phyloP scores from a whole-genome alignment of 2,329 filamentous ascomycete genomes.

The Rachicladosporium sp. region DNA sequence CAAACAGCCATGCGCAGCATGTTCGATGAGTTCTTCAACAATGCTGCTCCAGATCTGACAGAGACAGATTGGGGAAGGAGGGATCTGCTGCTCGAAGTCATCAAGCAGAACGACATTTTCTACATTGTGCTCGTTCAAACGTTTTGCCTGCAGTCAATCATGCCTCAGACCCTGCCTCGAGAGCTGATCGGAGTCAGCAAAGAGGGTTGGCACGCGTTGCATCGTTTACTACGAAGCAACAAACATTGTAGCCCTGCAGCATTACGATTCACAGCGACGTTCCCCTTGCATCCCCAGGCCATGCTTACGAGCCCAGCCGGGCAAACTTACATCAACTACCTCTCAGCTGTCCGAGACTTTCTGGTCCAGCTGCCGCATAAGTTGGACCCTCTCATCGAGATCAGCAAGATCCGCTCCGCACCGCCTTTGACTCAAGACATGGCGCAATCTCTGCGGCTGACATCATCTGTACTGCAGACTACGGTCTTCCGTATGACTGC shows the following conservation, averaged over 20 bases:
- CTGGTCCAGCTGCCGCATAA: conserved; percentile 13
- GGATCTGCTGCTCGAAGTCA: conserved; percentile 46
- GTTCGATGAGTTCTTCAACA: neutral
- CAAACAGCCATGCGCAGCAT: too few relatives aligned
- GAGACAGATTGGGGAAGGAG: conserved; percentile 30
- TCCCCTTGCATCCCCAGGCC: conserved; percentile 38
- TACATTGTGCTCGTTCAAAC: conserved; percentile 56
- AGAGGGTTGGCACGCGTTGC: conserved; percentile 25
- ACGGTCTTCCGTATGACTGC: conserved; percentile 42
- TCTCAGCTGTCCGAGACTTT: conserved; percentile 10
- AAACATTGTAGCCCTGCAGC: conserved; percentile 26
- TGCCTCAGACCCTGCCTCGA: conserved; percentile 25
- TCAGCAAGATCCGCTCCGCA: conserved; percentile 26
- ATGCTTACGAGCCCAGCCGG: conserved; percentile 21
- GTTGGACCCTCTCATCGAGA: conserved; percentile 9
- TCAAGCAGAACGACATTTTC: conserved; percentile 43
- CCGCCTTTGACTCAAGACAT: conserved; percentile 48
- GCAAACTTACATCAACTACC: conserved; percentile 1
- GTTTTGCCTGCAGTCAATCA: conserved; percentile 44
- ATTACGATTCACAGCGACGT: conserved; percentile 35
- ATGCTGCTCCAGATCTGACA: neutral
- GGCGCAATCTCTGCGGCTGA: conserved; percentile 32
- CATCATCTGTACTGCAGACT: conserved; percentile 40
- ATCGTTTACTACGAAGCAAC: conserved; percentile 36
- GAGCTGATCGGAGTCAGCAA: conserved; percentile 25